A percentile compares a stretch with the other conserved stretches of the same genome.
Evolutionary conservation across 2,329 filamentous ascomycete species (phyloP).

Genomic region (Fusarium pininemorale): DNA sequence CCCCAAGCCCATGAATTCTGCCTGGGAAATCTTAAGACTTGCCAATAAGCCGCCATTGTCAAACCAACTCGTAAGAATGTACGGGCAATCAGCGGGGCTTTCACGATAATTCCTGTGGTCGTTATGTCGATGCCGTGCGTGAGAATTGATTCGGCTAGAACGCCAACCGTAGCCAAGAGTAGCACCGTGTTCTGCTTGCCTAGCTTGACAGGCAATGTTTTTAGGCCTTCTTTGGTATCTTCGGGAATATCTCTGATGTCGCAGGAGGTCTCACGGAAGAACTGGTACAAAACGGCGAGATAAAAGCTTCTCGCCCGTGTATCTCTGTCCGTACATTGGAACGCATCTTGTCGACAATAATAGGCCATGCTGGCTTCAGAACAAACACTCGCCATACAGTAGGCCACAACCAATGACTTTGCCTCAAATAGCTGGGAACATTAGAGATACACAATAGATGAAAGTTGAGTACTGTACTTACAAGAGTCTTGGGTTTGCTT

Average conservation of each 20-base stretch:
- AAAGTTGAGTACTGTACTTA: not conserved
- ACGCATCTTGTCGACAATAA: not conserved
- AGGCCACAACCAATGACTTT: conserved; percentile 15
- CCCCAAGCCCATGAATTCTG: conserved; percentile 18
- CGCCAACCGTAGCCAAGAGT: not conserved
- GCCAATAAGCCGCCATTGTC: conserved; percentile 13
- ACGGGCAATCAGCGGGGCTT: not conserved
- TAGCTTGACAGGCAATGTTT: conserved; percentile 15
- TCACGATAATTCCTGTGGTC: not conserved
- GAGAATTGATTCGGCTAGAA: not conserved
- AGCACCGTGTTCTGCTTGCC: conserved; percentile 15
- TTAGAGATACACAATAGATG: too few relatives aligned
- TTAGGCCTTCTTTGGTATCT: conserved; percentile 6
- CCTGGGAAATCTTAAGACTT: conserved; percentile 8
- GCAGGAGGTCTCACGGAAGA: conserved; percentile 18
- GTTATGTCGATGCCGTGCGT: conserved; percentile 1
- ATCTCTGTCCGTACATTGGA: not conserved
- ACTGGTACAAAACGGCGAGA: conserved; percentile 11
- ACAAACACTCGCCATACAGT: conserved; percentile 16
- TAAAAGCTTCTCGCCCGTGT: conserved; percentile 1
- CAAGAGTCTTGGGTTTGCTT: conserved; percentile 14
- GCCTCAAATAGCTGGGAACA: conserved; percentile 1
- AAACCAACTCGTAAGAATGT: not conserved
- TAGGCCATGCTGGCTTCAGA: conserved; percentile 14
- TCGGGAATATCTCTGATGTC: conserved; percentile 13